A percentile compares a stretch with the other conserved stretches of the same genome.
These are phyloP conservation scores for Chytriomyces confervae DNA, from an alignment of 192 early-diverging fungal genomes.

Conservation along the genomic window DNA sequence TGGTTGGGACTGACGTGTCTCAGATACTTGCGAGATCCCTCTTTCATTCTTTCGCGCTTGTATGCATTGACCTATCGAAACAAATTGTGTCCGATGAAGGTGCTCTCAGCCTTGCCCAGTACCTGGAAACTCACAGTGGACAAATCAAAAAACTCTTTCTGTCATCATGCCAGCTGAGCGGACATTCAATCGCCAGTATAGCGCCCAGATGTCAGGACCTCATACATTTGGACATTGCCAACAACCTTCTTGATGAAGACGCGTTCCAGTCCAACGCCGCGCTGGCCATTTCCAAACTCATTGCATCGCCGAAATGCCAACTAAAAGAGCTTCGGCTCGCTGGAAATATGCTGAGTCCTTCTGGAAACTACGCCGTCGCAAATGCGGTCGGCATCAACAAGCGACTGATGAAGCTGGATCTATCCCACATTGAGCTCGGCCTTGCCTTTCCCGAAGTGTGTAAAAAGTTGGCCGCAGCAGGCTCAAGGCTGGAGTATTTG, in stretches of 20 bases:
- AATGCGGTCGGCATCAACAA: background rate
- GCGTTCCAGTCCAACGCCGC: background rate
- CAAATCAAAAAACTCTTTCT: background rate
- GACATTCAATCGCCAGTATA: background rate
- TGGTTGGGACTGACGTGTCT: too few relatives aligned
- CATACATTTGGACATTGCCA: background rate
- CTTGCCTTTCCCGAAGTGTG: slow-evolving; percentile 1
- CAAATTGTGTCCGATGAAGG: background rate
- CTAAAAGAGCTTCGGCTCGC: background rate
- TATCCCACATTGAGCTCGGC: background rate
- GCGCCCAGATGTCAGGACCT: background rate
- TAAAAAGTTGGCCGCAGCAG: background rate
- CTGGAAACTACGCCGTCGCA: background rate
- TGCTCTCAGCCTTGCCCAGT: background rate
- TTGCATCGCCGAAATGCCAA: background rate
- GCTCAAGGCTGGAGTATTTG: background rate
- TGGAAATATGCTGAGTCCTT: slow-evolving; percentile 5
- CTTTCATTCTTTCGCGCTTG: too few relatives aligned
- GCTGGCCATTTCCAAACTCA: background rate
- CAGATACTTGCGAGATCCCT: too few relatives aligned
- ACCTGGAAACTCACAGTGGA: background rate
- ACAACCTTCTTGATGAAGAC: background rate
- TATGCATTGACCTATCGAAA: background rate
- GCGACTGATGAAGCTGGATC: background rate
- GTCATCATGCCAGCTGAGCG: background rate